A percentile compares a stretch with the other conserved stretches of the same genome.
phyloP scores from a whole-genome alignment of 2,329 filamentous ascomycete genomes.

The Laburnicola sp. region DNA sequence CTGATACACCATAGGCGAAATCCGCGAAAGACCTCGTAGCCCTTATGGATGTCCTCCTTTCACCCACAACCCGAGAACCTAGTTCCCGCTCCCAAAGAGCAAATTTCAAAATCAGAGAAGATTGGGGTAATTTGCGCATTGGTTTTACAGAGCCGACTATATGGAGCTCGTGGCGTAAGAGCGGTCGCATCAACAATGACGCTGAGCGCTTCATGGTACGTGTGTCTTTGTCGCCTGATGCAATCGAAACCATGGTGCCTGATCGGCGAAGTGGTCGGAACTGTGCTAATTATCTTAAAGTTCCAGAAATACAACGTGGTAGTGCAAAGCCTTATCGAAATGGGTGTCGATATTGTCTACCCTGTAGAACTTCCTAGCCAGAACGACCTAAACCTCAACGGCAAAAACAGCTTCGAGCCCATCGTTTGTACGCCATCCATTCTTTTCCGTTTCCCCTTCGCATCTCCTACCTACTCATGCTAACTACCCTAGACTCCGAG shows the following conservation, averaged over 20 bases:
- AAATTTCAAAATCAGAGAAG: constrained; percentile 38
- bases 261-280: constrained; percentile 4
- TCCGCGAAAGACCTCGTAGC: constrained; percentile 42
- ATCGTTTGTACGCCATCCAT: constrained; percentile 37
- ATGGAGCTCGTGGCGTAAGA: constrained; percentile 42
- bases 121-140: constrained; percentile 37
- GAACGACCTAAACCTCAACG: constrained; percentile 34
- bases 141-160: constrained; percentile 44
- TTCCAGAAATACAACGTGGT: constrained; percentile 43
- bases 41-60: constrained; percentile 39
- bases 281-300: constrained; percentile 23
- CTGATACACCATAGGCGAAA: constrained; percentile 29
- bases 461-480: constrained; percentile 11
- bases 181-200: constrained; percentile 39
- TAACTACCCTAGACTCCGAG: constrained; percentile 33
- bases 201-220: constrained; percentile 45
- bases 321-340: constrained; percentile 41
- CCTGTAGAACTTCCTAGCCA: constrained; percentile 39
- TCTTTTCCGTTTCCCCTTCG: neutral
- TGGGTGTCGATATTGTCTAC: constrained; percentile 42
- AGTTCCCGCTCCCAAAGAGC: constrained; percentile 24
- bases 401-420: constrained; percentile 42
- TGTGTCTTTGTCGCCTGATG: constrained; percentile 5
- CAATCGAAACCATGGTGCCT: neutral
- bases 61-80: constrained; percentile 34